Evolutionary conservation across 371 early-diverging fungal genomes (phyloP).

Genomic region (Conidiobolus incongruus): DNA sequence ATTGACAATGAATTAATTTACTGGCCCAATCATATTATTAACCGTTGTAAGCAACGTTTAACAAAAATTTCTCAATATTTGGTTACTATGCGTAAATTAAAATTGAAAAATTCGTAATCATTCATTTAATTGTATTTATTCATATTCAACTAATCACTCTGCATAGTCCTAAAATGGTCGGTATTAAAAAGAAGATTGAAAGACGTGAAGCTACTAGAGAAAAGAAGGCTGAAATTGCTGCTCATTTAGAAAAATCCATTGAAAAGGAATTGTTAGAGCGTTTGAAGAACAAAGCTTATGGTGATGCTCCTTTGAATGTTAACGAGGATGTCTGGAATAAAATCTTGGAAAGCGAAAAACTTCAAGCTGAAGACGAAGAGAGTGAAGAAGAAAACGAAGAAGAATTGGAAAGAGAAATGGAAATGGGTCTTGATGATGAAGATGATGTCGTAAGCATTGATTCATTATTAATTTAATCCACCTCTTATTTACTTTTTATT

Average conservation of each 20-base stretch:
- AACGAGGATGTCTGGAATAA: slow-evolving; percentile 73
- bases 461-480: slow-evolving; percentile 1
- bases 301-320: slow-evolving; percentile 76
- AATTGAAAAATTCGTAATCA: slow-evolving; percentile 55
- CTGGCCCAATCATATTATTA: slow-evolving; percentile 81
- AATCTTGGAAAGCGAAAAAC: slow-evolving; percentile 33
- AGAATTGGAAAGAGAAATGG: slow-evolving; percentile 22
- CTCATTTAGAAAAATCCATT: slow-evolving; percentile 85
- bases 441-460: background rate
- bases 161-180: slow-evolving; percentile 53
- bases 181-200: slow-evolving; percentile 88
- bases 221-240: slow-evolving; percentile 80
- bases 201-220: slow-evolving; percentile 81
- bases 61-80: slow-evolving; percentile 95
- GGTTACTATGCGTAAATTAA: slow-evolving; percentile 80
- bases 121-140: no score
- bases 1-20: slow-evolving; percentile 84
- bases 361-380: slow-evolving; percentile 47
- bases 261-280: slow-evolving; percentile 95
- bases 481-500: no score
- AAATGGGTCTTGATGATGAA: slow-evolving; percentile 6
- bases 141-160: slow-evolving; percentile 1
- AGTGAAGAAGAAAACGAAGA: slow-evolving; percentile 36
- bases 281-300: slow-evolving; percentile 79
- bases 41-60: slow-evolving; percentile 96